These are phyloP conservation scores for Pigoraptor vietnamica DNA, from an alignment of 78 protist species.

Conservation along the genomic window DNA sequence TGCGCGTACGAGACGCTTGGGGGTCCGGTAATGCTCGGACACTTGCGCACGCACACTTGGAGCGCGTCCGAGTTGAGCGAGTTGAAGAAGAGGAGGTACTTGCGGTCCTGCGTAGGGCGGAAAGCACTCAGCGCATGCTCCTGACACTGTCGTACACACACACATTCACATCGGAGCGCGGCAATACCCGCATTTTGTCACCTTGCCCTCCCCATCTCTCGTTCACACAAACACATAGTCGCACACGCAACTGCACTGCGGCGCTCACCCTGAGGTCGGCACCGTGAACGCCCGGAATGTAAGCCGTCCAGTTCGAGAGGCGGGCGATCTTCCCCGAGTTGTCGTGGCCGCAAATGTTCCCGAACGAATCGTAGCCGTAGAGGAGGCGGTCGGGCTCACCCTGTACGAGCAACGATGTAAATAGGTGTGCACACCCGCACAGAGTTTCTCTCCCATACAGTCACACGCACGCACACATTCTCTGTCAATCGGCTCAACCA, in stretches of 20 bases:
- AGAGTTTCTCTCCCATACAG: no score
- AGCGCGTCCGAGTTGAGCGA: neutral
- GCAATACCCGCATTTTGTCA: no score
- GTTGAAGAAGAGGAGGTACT: neutral
- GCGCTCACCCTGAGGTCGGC: neutral
- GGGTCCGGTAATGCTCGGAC: neutral
- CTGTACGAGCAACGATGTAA: neutral
- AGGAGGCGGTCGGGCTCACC: neutral
- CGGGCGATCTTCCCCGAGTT: neutral
- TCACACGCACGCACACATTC: no score
- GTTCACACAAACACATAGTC: no score
- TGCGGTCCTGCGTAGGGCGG: neutral
- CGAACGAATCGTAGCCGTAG: neutral
- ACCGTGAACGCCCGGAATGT: neutral
- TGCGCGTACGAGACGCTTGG: neutral
- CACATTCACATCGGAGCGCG: no score
- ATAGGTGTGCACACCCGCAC: no score
- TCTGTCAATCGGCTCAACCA: no score
- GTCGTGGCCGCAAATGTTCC: neutral
- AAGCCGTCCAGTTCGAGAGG: neutral
- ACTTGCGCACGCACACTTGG: neutral
- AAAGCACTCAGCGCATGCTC: no score
- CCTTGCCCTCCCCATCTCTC: no score
- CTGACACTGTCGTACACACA: no score
- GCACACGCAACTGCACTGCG: no score